Evolutionary conservation across 2,329 filamentous ascomycete species (phyloP).

Genomic region (Paraphoma chrysanthemicola): DNA sequence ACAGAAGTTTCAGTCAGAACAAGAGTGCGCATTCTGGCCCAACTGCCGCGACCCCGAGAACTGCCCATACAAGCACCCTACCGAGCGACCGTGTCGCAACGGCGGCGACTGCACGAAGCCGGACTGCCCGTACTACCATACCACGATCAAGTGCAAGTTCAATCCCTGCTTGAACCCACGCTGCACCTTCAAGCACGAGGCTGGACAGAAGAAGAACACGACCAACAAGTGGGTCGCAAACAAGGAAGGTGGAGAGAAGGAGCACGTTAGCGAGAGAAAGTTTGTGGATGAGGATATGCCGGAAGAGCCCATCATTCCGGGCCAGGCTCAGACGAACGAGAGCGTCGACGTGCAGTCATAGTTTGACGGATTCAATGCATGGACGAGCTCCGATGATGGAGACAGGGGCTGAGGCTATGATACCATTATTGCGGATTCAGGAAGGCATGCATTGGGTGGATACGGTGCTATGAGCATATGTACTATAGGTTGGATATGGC

Average conservation of each 20-base stretch:
- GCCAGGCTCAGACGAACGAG: conserved; percentile 29
- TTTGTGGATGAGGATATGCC: conserved; percentile 75
- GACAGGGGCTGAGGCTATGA: conserved; percentile 14
- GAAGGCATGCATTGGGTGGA: conserved; percentile 5
- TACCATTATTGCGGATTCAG: conserved; percentile 16
- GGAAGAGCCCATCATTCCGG: conserved; percentile 77
- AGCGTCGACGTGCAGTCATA: conserved; percentile 30
- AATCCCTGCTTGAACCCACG: conserved; percentile 88
- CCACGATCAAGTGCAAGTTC: conserved; percentile 85
- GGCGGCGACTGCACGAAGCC: conserved; percentile 83
- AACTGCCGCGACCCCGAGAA: conserved; percentile 82
- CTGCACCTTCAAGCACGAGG: conserved; percentile 88
- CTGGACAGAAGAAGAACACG: conserved; percentile 79
- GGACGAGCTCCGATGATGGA: background rate
- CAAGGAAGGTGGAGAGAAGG: conserved; percentile 52
- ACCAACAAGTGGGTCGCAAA: conserved; percentile 87
- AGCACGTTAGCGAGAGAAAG: conserved; percentile 85
- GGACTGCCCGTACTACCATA: conserved; percentile 89
- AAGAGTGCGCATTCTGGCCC: conserved; percentile 89
- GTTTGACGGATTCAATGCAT: background rate
- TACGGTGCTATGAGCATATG: conserved; percentile 18
- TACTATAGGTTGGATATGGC: conserved; percentile 27
- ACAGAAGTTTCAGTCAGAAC: conserved; percentile 78
- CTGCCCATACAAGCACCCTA: conserved; percentile 89
- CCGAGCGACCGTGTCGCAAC: conserved; percentile 86